These are phyloP conservation scores for Aspergillus puulaauensis DNA, from an alignment of 2,329 filamentous ascomycete genomes.

Conservation along the genomic window DNA sequence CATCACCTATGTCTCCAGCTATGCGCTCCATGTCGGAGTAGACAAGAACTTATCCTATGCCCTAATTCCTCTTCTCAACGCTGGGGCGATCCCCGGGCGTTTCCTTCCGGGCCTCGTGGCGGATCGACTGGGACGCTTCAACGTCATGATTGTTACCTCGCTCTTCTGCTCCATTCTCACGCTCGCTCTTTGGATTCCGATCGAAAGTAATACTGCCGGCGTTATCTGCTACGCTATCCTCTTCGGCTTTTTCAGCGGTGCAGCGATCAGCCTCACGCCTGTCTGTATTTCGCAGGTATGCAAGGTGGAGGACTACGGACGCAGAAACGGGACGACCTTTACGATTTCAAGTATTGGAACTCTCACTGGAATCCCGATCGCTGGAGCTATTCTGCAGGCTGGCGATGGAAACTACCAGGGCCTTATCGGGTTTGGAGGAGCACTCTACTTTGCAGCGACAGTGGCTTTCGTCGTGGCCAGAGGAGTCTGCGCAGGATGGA, in stretches of 20 bases:
- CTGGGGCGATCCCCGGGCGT: constrained; percentile 33
- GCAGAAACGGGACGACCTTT: constrained; percentile 26
- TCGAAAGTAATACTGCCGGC: constrained; percentile 12
- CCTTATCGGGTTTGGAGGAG: constrained; percentile 20
- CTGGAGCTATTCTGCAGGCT: constrained; percentile 20
- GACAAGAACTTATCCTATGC: constrained; percentile 26
- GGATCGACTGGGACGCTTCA: constrained; percentile 36
- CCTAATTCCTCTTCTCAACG: constrained; percentile 34
- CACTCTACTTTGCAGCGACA: constrained; percentile 25
- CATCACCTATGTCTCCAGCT: constrained; percentile 35
- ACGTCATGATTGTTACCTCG: constrained; percentile 29
- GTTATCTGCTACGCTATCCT: constrained; percentile 23
- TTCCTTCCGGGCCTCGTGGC: constrained; percentile 33
- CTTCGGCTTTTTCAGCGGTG: constrained; percentile 27
- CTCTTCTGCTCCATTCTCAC: constrained; percentile 20
- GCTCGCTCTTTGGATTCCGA: constrained; percentile 25
- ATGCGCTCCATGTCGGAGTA: constrained; percentile 28
- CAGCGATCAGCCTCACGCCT: constrained; percentile 31
- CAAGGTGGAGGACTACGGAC: constrained; percentile 26
- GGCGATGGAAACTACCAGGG: constrained; percentile 11
- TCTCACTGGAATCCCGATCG: constrained; percentile 25
- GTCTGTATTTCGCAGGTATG: constrained; percentile 34
- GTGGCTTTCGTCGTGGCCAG: constrained; percentile 26
- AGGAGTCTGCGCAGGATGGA: constrained; percentile 23
- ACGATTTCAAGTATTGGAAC: constrained; percentile 24